Evolutionary conservation across 164 flowering plant species (phyloP), one percentile per base, ranked within the genome.

Genomic region (Aristolochia fimbriata): DNA sequence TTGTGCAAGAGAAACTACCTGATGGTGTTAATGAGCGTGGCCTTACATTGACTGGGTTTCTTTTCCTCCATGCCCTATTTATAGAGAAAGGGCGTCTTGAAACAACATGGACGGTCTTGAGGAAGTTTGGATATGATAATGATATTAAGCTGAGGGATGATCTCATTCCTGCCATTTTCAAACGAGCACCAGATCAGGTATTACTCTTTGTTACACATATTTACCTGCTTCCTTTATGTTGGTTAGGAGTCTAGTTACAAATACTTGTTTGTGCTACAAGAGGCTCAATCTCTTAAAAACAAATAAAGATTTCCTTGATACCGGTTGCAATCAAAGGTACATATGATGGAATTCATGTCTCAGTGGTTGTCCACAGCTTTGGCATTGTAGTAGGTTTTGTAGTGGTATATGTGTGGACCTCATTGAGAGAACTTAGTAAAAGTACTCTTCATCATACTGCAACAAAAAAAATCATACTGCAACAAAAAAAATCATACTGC

Each of bases 21-120:
- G 96, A 84, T 73, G 99, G 99, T 60, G 96, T 94, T 63, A 84
- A 83, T 72, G 83, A 80, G 0, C 81, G 67, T 60, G 99, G 99
- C 47, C 96, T 91, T 65, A 91, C 97, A 51, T 76, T 88, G 80
- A 75, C 90, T 2, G 97, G 97, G 16, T 91, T 94, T 57, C 88
- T 94, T 56, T 88, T 86, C 73, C 96, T 94, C 47, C 97, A 94
- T 80, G 93, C 96, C 15, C 79, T 94, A 25, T 94, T 94, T 66
- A 94, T 94, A 48, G 99, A 94, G 65, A 94, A 91, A 64, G 97
- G 96, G 31, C 91, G 96, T 25, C 73, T 94, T 47, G 99, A 94
- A 80, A 94, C 99, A 70, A 94, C 99, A 55, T 94, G 99, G 99
- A 88, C 97, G 20, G 99, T 94, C 46, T 70, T 94, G 47, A 82